Evolutionary conservation across 1,139 yeast species (phyloP).

Genomic region (Eremothecium cymbalariae): DNA sequence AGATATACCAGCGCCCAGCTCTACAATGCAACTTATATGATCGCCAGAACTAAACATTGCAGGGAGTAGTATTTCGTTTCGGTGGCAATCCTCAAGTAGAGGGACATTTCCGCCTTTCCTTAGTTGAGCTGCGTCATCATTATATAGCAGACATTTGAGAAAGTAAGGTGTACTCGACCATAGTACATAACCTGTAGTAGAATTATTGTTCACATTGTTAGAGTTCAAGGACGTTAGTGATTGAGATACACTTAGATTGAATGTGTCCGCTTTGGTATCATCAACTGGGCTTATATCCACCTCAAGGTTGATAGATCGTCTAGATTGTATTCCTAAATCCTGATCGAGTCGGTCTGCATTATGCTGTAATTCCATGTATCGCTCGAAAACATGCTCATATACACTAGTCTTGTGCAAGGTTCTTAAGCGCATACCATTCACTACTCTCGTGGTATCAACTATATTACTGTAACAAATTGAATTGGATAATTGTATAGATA

Average conservation of each 20-base stretch:
- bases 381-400: conserved; percentile 29
- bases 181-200: conserved; percentile 32
- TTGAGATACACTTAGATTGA: conserved; percentile 21
- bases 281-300: conserved; percentile 22
- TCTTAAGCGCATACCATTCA: too few species aligned
- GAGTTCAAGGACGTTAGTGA: conserved; percentile 26
- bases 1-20: conserved; percentile 30
- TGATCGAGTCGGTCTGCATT: conserved; percentile 22
- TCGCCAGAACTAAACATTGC: conserved; percentile 7
- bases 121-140: conserved; percentile 15
- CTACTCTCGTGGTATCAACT: too few species aligned
- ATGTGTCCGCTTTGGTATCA: conserved; percentile 9
- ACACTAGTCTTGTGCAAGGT: too few species aligned
- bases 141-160: conserved; percentile 27
- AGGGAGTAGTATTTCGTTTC: conserved; percentile 6
- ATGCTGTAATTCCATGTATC: conserved; percentile 23
- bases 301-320: conserved; percentile 10
- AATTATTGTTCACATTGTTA: conserved; percentile 25
- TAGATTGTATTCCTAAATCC: conserved; percentile 28
- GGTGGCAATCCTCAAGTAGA: conserved; percentile 1
- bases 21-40: conserved; percentile 17
- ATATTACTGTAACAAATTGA: too few species aligned
- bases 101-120: conserved; percentile 13
- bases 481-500: too few species aligned
- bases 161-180: conserved; percentile 32